Percentiles rank a stretch among this genome's conserved stretches.
These are phyloP conservation scores for Pichia sp. DNA, from an alignment of 1,139 yeast species.

Conservation along the genomic window DNA sequence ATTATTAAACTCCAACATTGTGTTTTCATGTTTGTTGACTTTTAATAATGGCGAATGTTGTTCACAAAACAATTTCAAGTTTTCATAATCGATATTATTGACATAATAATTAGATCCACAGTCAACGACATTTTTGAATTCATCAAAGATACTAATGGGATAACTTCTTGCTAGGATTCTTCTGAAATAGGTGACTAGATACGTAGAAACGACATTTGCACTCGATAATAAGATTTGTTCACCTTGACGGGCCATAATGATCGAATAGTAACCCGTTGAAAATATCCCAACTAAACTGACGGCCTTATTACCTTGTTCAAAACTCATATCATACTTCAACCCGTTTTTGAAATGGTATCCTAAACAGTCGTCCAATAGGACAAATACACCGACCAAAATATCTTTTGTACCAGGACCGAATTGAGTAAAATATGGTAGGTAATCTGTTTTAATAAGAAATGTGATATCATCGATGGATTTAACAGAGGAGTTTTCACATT, in stretches of 20 bases:
- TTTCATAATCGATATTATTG: neutral
- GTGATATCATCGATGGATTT: too few relatives aligned
- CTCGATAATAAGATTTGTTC: neutral
- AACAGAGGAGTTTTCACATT: too few relatives aligned
- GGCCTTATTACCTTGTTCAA: constrained; percentile 9
- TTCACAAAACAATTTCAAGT: constrained; percentile 4
- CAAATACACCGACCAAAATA: constrained; percentile 5
- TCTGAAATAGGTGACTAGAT: constrained; percentile 7
- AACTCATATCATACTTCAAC: constrained; percentile 5
- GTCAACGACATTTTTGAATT: constrained; percentile 10
- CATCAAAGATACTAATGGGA: constrained; percentile 2
- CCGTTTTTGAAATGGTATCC: constrained; percentile 17
- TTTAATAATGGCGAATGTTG: constrained; percentile 1
- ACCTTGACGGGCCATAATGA: constrained; percentile 10
- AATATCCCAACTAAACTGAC: constrained; percentile 17
- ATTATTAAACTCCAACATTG: constrained; percentile 7
- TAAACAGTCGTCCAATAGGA: constrained; percentile 12
- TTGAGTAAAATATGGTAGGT: too few relatives aligned
- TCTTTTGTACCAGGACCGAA: too few relatives aligned
- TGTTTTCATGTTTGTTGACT: neutral
- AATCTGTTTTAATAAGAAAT: too few relatives aligned
- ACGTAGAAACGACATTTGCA: constrained; percentile 3
- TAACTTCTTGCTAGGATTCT: neutral
- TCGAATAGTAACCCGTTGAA: constrained; percentile 16
- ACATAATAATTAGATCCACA: neutral